phyloP scores from a whole-genome alignment of 163 green algal genomes.

The Prototheca wickerhamii region DNA sequence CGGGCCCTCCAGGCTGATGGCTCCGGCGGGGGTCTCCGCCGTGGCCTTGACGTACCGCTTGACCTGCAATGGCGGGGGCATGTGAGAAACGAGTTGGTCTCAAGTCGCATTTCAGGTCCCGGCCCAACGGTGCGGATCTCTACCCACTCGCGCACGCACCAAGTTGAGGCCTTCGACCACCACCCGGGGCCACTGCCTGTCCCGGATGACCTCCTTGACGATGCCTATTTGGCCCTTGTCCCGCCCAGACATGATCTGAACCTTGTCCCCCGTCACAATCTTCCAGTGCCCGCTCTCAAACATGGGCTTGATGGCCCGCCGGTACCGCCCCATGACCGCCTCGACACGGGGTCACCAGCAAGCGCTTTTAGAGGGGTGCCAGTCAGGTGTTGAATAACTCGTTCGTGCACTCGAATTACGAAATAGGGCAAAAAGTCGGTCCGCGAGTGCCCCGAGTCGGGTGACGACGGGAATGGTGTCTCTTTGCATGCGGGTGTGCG shows the following conservation, averaged over 20 bases:
- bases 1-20: slow-evolving; percentile 42
- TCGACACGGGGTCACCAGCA: no score
- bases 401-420: no score
- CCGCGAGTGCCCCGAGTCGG: neutral
- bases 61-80: slow-evolving; percentile 19
- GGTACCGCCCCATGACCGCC: slow-evolving; percentile 18
- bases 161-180: slow-evolving; percentile 48
- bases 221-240: slow-evolving; percentile 39
- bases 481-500: no score
- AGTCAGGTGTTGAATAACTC: no score
- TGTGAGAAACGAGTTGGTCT: neutral
- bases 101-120: no score
- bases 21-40: slow-evolving; percentile 32
- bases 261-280: slow-evolving; percentile 41
- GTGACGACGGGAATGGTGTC: no score
- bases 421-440: neutral
- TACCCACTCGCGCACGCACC: slow-evolving; percentile 19
- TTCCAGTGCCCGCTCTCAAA: slow-evolving; percentile 43
- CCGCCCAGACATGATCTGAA: slow-evolving; percentile 32
- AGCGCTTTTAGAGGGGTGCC: no score
- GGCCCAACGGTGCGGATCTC: neutral
- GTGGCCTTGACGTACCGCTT: slow-evolving; percentile 43
- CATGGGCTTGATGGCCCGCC: slow-evolving; percentile 34
- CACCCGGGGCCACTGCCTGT: slow-evolving; percentile 30
- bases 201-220: slow-evolving; percentile 40